Conservation (phyloP, 2,329 filamentous ascomycete genomes). For the Ampelomyces quisqualis region DNA sequence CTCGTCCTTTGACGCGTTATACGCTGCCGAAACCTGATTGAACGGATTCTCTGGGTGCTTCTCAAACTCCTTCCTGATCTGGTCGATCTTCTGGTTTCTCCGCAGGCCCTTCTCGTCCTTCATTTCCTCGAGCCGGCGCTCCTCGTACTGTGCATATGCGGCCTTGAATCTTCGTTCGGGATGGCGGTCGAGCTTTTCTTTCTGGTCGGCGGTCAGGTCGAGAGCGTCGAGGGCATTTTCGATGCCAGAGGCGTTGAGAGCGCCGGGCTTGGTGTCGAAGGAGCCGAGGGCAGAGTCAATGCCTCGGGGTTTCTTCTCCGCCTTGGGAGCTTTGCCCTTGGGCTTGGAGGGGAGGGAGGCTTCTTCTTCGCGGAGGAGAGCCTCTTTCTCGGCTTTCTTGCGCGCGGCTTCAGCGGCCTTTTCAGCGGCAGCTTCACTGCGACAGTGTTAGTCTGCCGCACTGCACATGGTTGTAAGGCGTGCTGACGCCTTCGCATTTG, state of each 20-base stretch:
- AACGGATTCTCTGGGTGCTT: conserved; percentile 94
- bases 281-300: conserved; percentile 63
- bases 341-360: conserved; percentile 62
- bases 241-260: conserved; percentile 82
- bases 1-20: conserved; percentile 79
- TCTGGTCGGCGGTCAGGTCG: conserved; percentile 62
- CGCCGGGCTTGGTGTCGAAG: conserved; percentile 45
- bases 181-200: conserved; percentile 78
- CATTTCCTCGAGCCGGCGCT: conserved; percentile 79
- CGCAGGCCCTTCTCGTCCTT: conserved; percentile 79
- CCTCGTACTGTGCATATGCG: conserved; percentile 80
- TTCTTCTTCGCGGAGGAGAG: conserved; percentile 80
- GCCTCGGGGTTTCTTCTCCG: conserved; percentile 58
- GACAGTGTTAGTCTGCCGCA: conserved; percentile 7
- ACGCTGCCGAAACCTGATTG: conserved; percentile 75
- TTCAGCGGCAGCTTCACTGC: conserved; percentile 77
- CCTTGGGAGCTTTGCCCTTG: conserved; percentile 69
- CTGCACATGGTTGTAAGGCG: not conserved
- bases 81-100: conserved; percentile 79
- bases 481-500: conserved; percentile 79
- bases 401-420: conserved; percentile 80
- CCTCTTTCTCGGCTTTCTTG: conserved; percentile 91
- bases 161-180: conserved; percentile 86
- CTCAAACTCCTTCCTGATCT: conserved; percentile 89
- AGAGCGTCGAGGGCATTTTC: conserved; percentile 92